phyloP scores from a whole-genome alignment of 2,329 filamentous ascomycete species.

The Knoxdaviesia proteae region DNA sequence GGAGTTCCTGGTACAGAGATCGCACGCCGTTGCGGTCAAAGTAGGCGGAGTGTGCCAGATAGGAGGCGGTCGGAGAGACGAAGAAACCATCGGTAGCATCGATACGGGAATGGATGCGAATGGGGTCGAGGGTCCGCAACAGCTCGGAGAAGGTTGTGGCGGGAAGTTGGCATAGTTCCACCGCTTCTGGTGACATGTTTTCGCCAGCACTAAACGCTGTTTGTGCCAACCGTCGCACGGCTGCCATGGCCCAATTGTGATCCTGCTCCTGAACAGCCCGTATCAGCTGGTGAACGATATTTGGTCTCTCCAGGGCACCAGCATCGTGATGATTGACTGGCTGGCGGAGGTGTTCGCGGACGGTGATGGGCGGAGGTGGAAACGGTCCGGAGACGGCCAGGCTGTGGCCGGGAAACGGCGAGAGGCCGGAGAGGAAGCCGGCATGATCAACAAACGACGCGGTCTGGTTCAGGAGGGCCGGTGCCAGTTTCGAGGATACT shows the following conservation, averaged over 20 bases:
- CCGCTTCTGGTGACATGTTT: slow-evolving; percentile 3
- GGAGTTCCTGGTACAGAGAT: slow-evolving; percentile 16
- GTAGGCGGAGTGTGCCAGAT: neutral
- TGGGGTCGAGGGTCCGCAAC: slow-evolving; percentile 39
- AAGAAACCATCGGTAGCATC: slow-evolving; percentile 23
- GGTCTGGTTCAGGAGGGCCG: too few relatives aligned
- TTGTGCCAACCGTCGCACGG: neutral
- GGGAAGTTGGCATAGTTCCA: slow-evolving; percentile 21
- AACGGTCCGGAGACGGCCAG: too few relatives aligned
- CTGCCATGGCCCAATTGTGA: neutral
- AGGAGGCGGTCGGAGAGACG: neutral
- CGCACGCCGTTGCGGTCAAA: slow-evolving; percentile 22
- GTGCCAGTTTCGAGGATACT: too few relatives aligned
- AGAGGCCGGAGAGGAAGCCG: too few relatives aligned
- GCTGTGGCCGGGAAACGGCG: too few relatives aligned
- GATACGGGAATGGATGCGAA: slow-evolving; percentile 20
- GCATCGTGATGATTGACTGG: too few relatives aligned
- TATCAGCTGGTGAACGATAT: too few relatives aligned
- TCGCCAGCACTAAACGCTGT: too few relatives aligned
- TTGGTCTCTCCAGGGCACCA: too few relatives aligned
- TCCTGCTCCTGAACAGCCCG: neutral
- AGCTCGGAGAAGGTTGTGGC: slow-evolving; percentile 40
- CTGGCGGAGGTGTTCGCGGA: too few relatives aligned
- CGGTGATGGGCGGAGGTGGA: too few relatives aligned
- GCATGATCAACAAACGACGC: too few relatives aligned